Evolutionary conservation across 2,329 filamentous ascomycete species (phyloP).

Genomic region (Cladobotryum mycophilum): DNA sequence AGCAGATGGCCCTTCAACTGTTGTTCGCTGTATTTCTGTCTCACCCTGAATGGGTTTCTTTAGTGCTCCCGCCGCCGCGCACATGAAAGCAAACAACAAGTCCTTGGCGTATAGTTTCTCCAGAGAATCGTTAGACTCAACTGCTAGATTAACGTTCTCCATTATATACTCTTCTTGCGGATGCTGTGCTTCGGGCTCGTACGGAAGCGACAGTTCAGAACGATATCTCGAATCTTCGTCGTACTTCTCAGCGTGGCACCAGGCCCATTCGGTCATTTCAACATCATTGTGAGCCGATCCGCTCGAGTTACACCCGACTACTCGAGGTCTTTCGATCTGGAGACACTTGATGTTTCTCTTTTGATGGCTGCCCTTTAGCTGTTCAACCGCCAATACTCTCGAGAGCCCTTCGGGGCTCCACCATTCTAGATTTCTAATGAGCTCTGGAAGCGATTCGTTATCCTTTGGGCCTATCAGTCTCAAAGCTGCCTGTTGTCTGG

Average conservation of each 20-base stretch:
- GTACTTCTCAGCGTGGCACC: no score
- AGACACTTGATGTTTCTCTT: neutral
- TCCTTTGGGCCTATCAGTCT: neutral
- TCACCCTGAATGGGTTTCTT: neutral
- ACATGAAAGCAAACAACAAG: constrained; percentile 26
- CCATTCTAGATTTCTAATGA: neutral
- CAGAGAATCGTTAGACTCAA: constrained; percentile 11
- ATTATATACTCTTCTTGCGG: no score
- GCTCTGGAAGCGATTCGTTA: neutral
- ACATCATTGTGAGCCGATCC: no score
- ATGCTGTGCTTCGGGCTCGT: no score
- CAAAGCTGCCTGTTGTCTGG: neutral
- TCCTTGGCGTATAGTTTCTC: constrained; percentile 18
- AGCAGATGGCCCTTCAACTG: neutral
- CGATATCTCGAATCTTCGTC: no score
- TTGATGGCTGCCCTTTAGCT: neutral
- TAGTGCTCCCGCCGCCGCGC: constrained; percentile 16
- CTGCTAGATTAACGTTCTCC: constrained; percentile 2
- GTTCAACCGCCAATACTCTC: neutral
- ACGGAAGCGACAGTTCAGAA: no score
- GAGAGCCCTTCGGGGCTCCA: neutral
- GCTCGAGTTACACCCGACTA: neutral
- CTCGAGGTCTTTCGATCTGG: neutral
- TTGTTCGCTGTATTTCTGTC: neutral
- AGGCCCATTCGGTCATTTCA: no score